Conservation (phyloP, 768 basidiomycete species). For the Tricholoma saponaceum region DNA sequence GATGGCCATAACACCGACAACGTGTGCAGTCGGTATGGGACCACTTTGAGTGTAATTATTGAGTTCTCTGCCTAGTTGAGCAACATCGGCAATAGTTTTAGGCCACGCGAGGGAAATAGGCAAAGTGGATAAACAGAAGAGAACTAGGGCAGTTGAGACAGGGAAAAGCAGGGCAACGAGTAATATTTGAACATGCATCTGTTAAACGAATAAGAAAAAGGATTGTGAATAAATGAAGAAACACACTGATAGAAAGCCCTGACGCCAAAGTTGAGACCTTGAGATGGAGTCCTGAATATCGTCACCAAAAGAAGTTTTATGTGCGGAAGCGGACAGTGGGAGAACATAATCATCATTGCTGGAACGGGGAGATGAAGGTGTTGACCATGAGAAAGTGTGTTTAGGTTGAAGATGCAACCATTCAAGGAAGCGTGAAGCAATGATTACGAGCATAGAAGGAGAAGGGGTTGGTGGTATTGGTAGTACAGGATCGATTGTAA, state of each 20-base stretch:
- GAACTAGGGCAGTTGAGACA: conserved; percentile 63
- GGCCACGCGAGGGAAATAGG: conserved; percentile 79
- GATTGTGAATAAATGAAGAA: neutral
- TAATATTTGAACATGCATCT: conserved; percentile 37
- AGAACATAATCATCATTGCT: conserved; percentile 44
- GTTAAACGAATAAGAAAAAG: conserved; percentile 5
- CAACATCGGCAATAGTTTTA: conserved; percentile 68
- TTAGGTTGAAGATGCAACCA: conserved; percentile 45
- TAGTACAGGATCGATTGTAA: conserved; percentile 12
- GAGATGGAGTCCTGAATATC: conserved; percentile 31
- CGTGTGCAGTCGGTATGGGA: conserved; percentile 60
- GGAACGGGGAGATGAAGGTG: conserved; percentile 42
- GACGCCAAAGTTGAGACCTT: conserved; percentile 18
- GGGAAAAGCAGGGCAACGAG: conserved; percentile 53
- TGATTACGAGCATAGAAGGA: conserved; percentile 47
- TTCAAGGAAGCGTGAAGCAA: conserved; percentile 48
- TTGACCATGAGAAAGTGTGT: conserved; percentile 38
- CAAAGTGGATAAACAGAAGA: conserved; percentile 73
- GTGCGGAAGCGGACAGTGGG: conserved; percentile 46
- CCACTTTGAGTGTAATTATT: conserved; percentile 78
- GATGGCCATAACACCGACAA: conserved; percentile 76
- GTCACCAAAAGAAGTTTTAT: conserved; percentile 39
- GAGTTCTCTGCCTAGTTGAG: conserved; percentile 69
- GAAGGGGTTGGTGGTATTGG: conserved; percentile 24
- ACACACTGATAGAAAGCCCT: conserved; percentile 26